Evolutionary conservation across 2,329 filamentous ascomycete species (phyloP).

Genomic region (Fusarium continuum): DNA sequence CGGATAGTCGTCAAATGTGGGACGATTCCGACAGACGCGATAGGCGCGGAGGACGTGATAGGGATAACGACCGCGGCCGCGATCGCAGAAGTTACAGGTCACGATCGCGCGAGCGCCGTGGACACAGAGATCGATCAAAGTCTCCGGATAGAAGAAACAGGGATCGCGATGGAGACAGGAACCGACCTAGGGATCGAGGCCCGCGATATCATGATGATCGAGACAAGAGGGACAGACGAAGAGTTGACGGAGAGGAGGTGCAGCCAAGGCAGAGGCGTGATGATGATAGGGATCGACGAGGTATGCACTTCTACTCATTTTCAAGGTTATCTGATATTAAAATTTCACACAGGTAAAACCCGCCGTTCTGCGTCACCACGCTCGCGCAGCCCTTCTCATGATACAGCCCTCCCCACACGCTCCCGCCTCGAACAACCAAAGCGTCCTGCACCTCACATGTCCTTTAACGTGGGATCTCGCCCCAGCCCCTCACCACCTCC

Average conservation of each 20-base stretch:
- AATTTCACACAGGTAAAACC: conserved; percentile 35
- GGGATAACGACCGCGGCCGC: conserved; percentile 46
- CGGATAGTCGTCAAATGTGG: conserved; percentile 69
- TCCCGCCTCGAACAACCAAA: conserved; percentile 40
- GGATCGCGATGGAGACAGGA: conserved; percentile 51
- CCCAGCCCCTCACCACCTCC: conserved; percentile 40
- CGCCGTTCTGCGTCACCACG: conserved; percentile 53
- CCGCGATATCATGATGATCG: conserved; percentile 44
- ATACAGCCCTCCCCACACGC: conserved; percentile 48
- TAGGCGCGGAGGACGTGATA: conserved; percentile 44
- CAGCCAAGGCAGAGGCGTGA: conserved; percentile 33
- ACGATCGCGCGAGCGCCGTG: conserved; percentile 48
- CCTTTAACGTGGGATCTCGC: conserved; percentile 47
- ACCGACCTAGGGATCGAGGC: conserved; percentile 46
- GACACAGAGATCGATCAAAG: conserved; percentile 50
- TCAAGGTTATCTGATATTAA: background rate
- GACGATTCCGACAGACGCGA: conserved; percentile 60
- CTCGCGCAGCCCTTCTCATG: conserved; percentile 36
- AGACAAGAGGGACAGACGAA: conserved; percentile 36
- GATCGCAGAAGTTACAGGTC: conserved; percentile 48
- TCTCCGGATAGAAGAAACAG: conserved; percentile 50
- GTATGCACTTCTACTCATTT: conserved; percentile 22
- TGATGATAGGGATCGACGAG: conserved; percentile 40
- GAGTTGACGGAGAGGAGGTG: conserved; percentile 41
- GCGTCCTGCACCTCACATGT: conserved; percentile 43